A percentile compares a stretch with the other conserved stretches of the same genome.
Evolutionary conservation across 192 early-diverging fungal genomes (phyloP).

Genomic region (Chytriomyces sp.): DNA sequence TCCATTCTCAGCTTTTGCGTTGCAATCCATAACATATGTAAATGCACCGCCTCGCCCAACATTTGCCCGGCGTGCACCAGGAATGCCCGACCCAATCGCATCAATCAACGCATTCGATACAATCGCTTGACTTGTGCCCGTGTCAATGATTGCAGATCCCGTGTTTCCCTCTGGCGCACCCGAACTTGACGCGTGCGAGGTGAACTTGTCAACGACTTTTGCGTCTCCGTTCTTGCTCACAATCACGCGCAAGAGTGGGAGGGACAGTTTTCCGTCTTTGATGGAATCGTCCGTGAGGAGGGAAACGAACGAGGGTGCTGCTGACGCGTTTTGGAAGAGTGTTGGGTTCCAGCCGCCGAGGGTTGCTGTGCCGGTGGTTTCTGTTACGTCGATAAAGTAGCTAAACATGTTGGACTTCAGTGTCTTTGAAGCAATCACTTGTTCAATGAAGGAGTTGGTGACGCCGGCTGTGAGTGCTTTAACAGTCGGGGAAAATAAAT

Average conservation of each 20-base stretch:
- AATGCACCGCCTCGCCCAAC: neutral
- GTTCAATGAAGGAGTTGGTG: conserved; percentile 14
- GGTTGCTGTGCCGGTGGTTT: neutral
- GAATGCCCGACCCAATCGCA: neutral
- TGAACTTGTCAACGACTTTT: conserved; percentile 2
- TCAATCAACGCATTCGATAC: conserved; percentile 3
- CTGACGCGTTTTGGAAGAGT: conserved; percentile 7
- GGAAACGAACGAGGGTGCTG: neutral
- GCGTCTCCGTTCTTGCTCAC: neutral
- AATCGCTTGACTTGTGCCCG: conserved; percentile 15
- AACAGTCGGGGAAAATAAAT: too few relatives aligned
- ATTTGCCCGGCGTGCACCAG: neutral
- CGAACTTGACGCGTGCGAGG: conserved; percentile 1
- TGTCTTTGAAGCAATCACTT: neutral
- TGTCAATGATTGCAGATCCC: conserved; percentile 20
- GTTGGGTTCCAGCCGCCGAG: conserved; percentile 19
- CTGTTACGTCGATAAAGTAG: neutral
- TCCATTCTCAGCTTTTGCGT: neutral
- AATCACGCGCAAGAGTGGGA: neutral
- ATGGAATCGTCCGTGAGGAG: conserved; percentile 12
- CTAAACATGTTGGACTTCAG: neutral
- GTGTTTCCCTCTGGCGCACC: conserved; percentile 6
- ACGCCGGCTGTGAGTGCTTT: neutral
- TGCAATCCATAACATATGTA: neutral
- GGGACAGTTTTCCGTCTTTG: conserved; percentile 7